Base-by-base conservation (phyloP, 1,139 yeast genomes). In the Lodderomyces metapsilosis region DNA sequence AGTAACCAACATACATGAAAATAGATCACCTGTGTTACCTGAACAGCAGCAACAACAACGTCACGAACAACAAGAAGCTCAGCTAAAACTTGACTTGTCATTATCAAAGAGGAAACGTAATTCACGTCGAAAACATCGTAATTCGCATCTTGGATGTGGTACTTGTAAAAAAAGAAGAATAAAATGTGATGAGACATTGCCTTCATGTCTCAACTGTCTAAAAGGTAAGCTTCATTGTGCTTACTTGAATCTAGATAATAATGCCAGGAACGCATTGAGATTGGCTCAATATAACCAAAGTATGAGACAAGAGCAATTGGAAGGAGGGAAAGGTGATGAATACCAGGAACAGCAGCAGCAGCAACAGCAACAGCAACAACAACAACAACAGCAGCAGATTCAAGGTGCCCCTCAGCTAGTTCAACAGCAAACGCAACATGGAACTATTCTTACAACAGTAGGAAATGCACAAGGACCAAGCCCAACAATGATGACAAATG, bases 161-260 rank as follows among this genome's bases (percentile, higher is more conserved):
- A 80, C 84, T 31, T 82, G 88, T 61, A 80, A 82, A 52, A 74
- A 78, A 50, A 71, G 87, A 46, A 64, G 87, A 45, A 80, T 82
- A 55, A 82, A 82, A 54, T 82, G 88, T 60, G 86, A 82, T 58
- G 88, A 82, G 55, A 71, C 73, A 43, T 64, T 80, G 24, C 87
- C 86, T 1, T 68, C 74, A 27, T 82, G 88, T 52, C 65, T 73
- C 40, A 82, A 81, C 53, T 82, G 87, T 54, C 54, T 71, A 41
- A 76, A 80, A 56, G 82, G 85, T 7, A 78, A 80, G 47, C 58
- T 76, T 35, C 71, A 71, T 46, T 78, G 82, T 61, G 80, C 82
- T 4, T 77, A 77, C 52, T 56, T 76, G 37, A 75, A 74, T 40
- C 56, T 76, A 30, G 80, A 76, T 51, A 69, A 71, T 10, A 66